These are phyloP conservation scores for Starmera quercuum DNA, from an alignment of 805 yeast genomes.

Conservation along the genomic window DNA sequence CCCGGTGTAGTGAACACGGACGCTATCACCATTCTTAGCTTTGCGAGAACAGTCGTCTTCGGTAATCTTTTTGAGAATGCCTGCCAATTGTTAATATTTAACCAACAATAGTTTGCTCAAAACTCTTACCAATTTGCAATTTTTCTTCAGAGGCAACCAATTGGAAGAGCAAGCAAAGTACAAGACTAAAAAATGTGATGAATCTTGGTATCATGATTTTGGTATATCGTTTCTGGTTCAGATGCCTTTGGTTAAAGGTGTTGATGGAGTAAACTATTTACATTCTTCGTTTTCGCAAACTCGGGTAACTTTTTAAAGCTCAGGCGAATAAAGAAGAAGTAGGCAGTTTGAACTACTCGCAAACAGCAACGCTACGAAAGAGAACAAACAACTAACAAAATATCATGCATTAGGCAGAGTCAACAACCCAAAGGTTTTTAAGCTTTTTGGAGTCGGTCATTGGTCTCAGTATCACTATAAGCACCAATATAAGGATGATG, in stretches of 20 bases:
- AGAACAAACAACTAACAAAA: too few species aligned
- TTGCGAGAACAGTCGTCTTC: constrained; percentile 45
- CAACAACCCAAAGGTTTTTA: constrained; percentile 22
- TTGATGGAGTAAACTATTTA: too few species aligned
- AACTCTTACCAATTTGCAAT: constrained; percentile 16
- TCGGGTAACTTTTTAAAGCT: too few species aligned
- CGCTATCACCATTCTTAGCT: constrained; percentile 57
- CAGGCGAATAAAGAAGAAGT: too few species aligned
- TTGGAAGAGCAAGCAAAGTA: background rate
- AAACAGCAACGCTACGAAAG: too few species aligned
- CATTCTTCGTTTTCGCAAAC: too few species aligned
- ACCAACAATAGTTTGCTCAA: background rate
- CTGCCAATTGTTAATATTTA: constrained; percentile 12
- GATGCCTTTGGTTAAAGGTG: too few species aligned
- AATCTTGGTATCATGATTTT: background rate
- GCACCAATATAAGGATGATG: constrained; percentile 40
- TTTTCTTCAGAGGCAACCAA: constrained; percentile 11
- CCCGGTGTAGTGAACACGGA: constrained; percentile 79
- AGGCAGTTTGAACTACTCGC: too few species aligned
- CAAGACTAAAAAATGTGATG: background rate
- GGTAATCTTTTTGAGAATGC: constrained; percentile 40
- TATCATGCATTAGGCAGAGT: too few species aligned
- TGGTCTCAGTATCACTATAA: constrained; percentile 46
- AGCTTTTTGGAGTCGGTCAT: constrained; percentile 47
- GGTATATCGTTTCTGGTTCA: background rate